A percentile compares a stretch with the other conserved stretches of the same genome.
These are phyloP conservation scores for Withania somnifera DNA, from an alignment of 305 asterid species.

Conservation along the genomic window DNA sequence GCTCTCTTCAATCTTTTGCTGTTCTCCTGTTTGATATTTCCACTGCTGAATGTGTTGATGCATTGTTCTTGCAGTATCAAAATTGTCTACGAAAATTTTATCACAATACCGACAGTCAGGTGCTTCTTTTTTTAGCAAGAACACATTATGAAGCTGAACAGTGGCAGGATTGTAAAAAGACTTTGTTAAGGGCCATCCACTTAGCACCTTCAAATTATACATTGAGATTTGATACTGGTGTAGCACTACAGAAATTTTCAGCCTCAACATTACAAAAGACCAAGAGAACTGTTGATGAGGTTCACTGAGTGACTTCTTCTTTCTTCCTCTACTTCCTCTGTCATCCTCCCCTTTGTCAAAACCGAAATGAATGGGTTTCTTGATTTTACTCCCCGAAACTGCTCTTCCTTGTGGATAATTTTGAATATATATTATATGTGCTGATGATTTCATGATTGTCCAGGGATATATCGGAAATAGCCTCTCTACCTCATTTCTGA, in stretches of 20 bases:
- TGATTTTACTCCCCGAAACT: not conserved
- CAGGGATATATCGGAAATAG: too few species aligned
- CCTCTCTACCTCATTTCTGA: too few species aligned
- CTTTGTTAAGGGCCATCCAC: slow-evolving; percentile 91
- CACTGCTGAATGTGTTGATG: slow-evolving; percentile 3
- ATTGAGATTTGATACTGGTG: slow-evolving; percentile 83
- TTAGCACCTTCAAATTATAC: slow-evolving; percentile 94
- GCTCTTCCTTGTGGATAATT: not conserved
- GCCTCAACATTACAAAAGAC: slow-evolving; percentile 94
- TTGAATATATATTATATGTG: not conserved
- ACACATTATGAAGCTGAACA: slow-evolving; percentile 99
- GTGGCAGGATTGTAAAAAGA: slow-evolving; percentile 97
- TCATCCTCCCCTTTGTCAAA: not conserved
- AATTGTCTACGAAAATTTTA: slow-evolving; percentile 90
- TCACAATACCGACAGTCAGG: slow-evolving; percentile 83
- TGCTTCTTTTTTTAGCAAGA: slow-evolving; percentile 93
- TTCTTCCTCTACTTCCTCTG: not conserved
- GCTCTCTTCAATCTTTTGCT: not conserved
- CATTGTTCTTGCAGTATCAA: slow-evolving; percentile 62
- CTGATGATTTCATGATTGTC: not conserved
- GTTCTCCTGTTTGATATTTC: not conserved
- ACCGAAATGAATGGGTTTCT: not conserved
- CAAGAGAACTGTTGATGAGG: slow-evolving; percentile 90
- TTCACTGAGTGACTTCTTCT: slow-evolving; percentile 9
- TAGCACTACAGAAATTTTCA: slow-evolving; percentile 90